phyloP scores from a whole-genome alignment of 306 rosid species.

The Medicago truncatula region MtrunA17r5.0-ANR NC_053047.1:2711001-2711500 shows the following conservation, averaged over 20 bases:
- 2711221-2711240: not conserved
- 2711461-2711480: too few species aligned
- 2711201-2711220: not conserved
- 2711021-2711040: conserved; percentile 91
- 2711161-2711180: not conserved
- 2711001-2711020: conserved; percentile 96
- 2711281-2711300: not conserved
- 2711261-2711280: not conserved
- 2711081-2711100: conserved; percentile 91
- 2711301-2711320: too few species aligned
- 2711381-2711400: not conserved
- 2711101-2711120: conserved; percentile 57
- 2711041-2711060: conserved; percentile 82
- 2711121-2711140: conserved; percentile 10
- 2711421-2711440: too few species aligned
- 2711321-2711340: not conserved
- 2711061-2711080: conserved; percentile 72
- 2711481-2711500: not conserved
- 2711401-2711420: not conserved
- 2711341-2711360: not conserved
- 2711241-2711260: too few species aligned
- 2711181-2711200: not conserved
- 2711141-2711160: not conserved
- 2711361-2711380: too few species aligned
- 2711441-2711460: too few species aligned